Conservation (phyloP, 495 filamentous ascomycete genomes). For the Pseudotulostoma volvatum region DNA sequence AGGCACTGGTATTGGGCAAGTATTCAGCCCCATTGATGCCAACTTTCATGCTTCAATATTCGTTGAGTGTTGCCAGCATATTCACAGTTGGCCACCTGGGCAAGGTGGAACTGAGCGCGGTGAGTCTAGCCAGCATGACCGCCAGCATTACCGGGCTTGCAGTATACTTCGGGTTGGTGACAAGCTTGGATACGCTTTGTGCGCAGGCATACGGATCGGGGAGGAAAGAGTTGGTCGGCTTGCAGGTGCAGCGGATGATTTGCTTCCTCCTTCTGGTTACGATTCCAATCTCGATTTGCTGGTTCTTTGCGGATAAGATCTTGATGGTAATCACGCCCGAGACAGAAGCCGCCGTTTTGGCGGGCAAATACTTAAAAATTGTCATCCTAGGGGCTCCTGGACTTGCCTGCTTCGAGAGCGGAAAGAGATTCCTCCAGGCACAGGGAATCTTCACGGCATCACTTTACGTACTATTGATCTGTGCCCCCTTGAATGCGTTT, state of each 20-base stretch:
- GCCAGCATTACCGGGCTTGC: constrained; percentile 60
- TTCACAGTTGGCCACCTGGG: constrained; percentile 53
- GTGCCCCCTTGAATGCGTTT: constrained; percentile 53
- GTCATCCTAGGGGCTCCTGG: constrained; percentile 51
- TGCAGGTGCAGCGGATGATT: constrained; percentile 58
- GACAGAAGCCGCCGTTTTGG: constrained; percentile 41
- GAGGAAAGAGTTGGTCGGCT: constrained; percentile 46
- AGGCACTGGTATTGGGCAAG: constrained; percentile 48
- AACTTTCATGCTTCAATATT: constrained; percentile 62
- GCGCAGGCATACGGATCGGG: constrained; percentile 65
- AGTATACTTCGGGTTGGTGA: constrained; percentile 55
- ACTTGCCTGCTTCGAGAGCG: constrained; percentile 54
- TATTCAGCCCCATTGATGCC: constrained; percentile 51
- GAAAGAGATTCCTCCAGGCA: constrained; percentile 58
- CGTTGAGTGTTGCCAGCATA: constrained; percentile 51
- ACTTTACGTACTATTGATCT: constrained; percentile 48
- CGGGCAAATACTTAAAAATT: constrained; percentile 51
- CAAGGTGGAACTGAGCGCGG: constrained; percentile 46
- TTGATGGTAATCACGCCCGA: constrained; percentile 49
- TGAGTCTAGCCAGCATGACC: constrained; percentile 51
- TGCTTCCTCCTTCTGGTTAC: constrained; percentile 45
- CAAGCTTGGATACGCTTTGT: constrained; percentile 59
- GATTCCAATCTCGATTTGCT: constrained; percentile 48
- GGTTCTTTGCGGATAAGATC: constrained; percentile 44
- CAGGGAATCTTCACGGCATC: constrained; percentile 57